Conservation (phyloP, 2,329 filamentous ascomycete genomes). For the Curvularia eragrostidis region DNA sequence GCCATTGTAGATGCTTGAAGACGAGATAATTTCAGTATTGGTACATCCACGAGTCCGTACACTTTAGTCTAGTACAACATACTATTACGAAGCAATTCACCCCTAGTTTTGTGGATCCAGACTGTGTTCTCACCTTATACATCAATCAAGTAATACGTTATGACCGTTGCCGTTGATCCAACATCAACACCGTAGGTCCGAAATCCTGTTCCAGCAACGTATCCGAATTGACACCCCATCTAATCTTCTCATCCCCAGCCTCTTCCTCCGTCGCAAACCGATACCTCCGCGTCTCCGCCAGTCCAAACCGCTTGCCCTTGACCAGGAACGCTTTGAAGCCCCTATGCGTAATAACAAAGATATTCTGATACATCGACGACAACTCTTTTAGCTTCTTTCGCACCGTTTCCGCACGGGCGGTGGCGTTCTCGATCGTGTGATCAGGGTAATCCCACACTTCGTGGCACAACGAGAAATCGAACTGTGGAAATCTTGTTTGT, state of each 20-base stretch:
- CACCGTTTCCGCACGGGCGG: conserved; percentile 23
- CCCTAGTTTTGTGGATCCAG: no score
- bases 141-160: neutral
- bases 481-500: conserved; percentile 17
- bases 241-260: conserved; percentile 1
- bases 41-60: no score
- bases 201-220: conserved; percentile 25
- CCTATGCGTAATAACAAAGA: conserved; percentile 29
- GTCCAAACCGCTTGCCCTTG: conserved; percentile 23
- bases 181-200: conserved; percentile 28
- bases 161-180: neutral
- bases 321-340: conserved; percentile 28
- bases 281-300: conserved; percentile 25
- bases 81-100: no score
- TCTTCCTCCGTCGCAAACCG: conserved; percentile 26
- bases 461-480: conserved; percentile 25
- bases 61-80: no score
- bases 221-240: conserved; percentile 22
- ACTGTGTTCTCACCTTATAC: neutral
- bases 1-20: no score
- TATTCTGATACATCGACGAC: conserved; percentile 15
- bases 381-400: conserved; percentile 20
- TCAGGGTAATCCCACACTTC: conserved; percentile 27
- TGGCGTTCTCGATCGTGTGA: conserved; percentile 17
- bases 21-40: no score